A percentile compares a stretch with the other conserved stretches of the same genome.
Evolutionary conservation across 768 basidiomycete genomes (phyloP).

Genomic region (Kwoniella dejecticola): DNA sequence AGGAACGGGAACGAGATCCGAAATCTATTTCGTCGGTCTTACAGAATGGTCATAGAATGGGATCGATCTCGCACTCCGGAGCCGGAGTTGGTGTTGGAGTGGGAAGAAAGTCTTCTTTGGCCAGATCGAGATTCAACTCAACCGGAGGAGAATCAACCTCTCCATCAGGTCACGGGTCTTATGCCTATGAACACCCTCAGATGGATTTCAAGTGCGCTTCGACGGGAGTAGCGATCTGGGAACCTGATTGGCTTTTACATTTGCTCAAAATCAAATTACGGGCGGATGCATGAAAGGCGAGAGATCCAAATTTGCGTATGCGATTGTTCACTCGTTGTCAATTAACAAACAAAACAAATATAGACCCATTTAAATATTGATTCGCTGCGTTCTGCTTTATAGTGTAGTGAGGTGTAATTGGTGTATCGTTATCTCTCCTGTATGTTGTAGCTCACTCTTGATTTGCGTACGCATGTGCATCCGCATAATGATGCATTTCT

Average conservation of each 20-base stretch:
- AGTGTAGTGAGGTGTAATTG: too few species aligned
- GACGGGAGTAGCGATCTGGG: constrained; percentile 44
- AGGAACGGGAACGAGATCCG: not conserved
- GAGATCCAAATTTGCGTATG: too few species aligned
- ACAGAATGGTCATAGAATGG: not conserved
- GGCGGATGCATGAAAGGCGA: constrained; percentile 30
- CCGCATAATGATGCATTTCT: too few species aligned
- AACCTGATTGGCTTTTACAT: constrained; percentile 49
- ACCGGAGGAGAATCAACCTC: constrained; percentile 9
- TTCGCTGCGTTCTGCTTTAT: too few species aligned
- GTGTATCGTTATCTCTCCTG: too few species aligned
- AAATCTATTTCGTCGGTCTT: not conserved
- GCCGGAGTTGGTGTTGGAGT: too few species aligned
- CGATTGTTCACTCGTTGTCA: too few species aligned
- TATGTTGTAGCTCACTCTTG: too few species aligned
- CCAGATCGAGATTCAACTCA: constrained; percentile 17
- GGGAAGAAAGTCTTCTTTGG: constrained; percentile 20
- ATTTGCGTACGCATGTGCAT: too few species aligned
- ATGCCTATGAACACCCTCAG: too few species aligned
- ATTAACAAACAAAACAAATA: too few species aligned
- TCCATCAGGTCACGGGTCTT: constrained; percentile 11
- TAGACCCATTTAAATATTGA: too few species aligned
- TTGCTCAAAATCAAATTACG: constrained; percentile 42
- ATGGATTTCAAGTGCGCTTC: constrained; percentile 2
- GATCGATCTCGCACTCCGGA: not conserved